A percentile compares a stretch with the other conserved stretches of the same genome.
phyloP scores from a whole-genome alignment of 2,329 filamentous ascomycete species.

The Teratosphaeria pseudoeucalypti region DNA sequence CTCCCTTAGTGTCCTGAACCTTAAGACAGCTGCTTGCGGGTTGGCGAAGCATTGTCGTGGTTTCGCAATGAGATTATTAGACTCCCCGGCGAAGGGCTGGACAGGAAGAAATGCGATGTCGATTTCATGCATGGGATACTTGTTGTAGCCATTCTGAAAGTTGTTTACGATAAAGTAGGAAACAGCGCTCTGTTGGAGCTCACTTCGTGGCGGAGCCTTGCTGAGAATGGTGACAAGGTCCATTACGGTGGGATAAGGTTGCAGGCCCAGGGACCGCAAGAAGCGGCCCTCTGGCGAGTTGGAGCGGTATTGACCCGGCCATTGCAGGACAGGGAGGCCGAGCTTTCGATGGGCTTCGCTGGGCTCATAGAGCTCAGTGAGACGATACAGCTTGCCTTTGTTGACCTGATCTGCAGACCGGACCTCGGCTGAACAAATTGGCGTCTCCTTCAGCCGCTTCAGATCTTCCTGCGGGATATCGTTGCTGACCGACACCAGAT shows the following conservation, averaged over 20 bases:
- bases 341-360: slow-evolving; percentile 59
- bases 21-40: slow-evolving; percentile 61
- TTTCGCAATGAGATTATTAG: slow-evolving; percentile 46
- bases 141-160: slow-evolving; percentile 63
- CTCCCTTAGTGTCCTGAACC: slow-evolving; percentile 64
- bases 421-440: slow-evolving; percentile 70
- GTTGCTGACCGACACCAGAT: slow-evolving; percentile 76
- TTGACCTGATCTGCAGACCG: slow-evolving; percentile 27
- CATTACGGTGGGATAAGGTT: slow-evolving; percentile 56
- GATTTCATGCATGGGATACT: slow-evolving; percentile 46
- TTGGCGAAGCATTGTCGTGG: slow-evolving; percentile 79
- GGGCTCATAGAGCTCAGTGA: slow-evolving; percentile 74
- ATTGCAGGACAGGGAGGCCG: slow-evolving; percentile 66
- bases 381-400: slow-evolving; percentile 47
- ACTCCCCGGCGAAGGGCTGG: slow-evolving; percentile 54
- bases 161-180: slow-evolving; percentile 75
- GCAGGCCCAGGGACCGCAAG: slow-evolving; percentile 61
- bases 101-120: slow-evolving; percentile 53
- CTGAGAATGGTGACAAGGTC: slow-evolving; percentile 74
- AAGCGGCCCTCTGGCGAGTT: slow-evolving; percentile 64
- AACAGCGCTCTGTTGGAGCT: slow-evolving; percentile 60
- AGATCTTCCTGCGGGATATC: slow-evolving; percentile 83
- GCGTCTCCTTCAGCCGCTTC: slow-evolving; percentile 63
- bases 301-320: slow-evolving; percentile 63
- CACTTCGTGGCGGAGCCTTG: slow-evolving; percentile 43